phyloP scores from a whole-genome alignment of 176 grass and related monocot genomes.

The Rhynchospora tenuis region DNA sequence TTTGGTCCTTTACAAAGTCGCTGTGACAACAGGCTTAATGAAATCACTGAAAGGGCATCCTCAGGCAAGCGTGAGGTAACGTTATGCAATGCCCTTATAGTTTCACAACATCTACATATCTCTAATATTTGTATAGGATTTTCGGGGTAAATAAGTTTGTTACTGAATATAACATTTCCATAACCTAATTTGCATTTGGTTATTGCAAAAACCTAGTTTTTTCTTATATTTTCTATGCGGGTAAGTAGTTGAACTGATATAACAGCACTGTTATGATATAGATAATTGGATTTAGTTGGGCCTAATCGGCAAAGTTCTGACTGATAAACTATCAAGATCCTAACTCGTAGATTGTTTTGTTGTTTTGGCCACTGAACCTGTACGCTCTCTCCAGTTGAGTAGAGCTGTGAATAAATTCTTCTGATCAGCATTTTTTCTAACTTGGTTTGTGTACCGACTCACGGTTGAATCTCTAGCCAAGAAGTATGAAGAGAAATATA shows the following conservation, averaged over 20 bases:
- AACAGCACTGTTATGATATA: background rate
- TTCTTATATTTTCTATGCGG: background rate
- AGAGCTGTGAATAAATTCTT: background rate
- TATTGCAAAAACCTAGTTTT: background rate
- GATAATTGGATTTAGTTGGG: background rate
- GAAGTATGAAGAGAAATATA: slow-evolving; percentile 99
- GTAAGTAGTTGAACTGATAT: background rate
- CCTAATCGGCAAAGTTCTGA: background rate
- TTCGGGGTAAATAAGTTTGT: too few species aligned
- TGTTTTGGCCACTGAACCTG: background rate
- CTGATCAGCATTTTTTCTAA: background rate
- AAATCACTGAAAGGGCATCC: slow-evolving; percentile 95
- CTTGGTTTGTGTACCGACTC: background rate
- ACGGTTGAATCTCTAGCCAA: slow-evolving; percentile 89
- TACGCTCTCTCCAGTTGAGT: background rate
- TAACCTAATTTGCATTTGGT: too few species aligned
- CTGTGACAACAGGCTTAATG: slow-evolving; percentile 96
- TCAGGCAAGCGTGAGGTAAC: slow-evolving; percentile 87
- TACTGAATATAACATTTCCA: too few species aligned
- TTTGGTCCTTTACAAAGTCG: slow-evolving; percentile 97
- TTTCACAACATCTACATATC: too few species aligned
- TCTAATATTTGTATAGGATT: too few species aligned
- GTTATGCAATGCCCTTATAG: slow-evolving; percentile 10
- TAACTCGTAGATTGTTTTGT: background rate
- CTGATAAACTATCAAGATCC: background rate